Base-by-base conservation (phyloP, 441 rosid genomes). In the Melastoma candidum region DNA sequence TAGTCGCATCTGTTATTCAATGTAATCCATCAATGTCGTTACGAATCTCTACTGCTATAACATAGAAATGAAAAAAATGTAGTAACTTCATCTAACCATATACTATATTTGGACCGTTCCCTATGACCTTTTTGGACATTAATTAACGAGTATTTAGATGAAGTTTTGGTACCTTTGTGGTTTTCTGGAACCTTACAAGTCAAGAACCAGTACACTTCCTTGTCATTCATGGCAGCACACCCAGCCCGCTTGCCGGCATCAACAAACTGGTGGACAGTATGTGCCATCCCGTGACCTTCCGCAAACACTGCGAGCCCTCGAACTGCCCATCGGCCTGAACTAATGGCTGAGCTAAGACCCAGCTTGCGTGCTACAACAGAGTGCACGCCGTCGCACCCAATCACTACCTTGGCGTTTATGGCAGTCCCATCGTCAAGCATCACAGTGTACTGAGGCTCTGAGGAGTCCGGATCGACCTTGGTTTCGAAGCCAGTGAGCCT, bases 291-390 rank as follows among this genome's bases (percentile, higher is more conserved):
- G 39, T 79, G 79, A 4, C 77, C 74, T 51, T 64, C 43, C 0
- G 80, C 78, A 22, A 12, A 70, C 12, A 61, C 27, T 0, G 80
- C 54, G 36, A 79, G 11, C 14, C 78, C 76, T 2, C 76, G 72
- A 4, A 66, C 63, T 0, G 63, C 76, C 0, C 61, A 65, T 52
- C 79, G 61, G 0, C 84, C 76, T 0, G 79, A 71, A 49, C 68
- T 12, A 2, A 62, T 46, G 0, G 78, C 63, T 14, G 26, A 56
- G 0, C 72, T 5, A 0, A 79, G 70, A 9, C 77, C 79, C 26
- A 79, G 46, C 76, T 67, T 63, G 0, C 56, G 43, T 2, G 76
- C 74, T 25, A 76, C 75, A 26, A 51, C 13, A 0, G 82, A 79
- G 61, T 76, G 41, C 6, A 36, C 41, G 41, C 41, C 41, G 41